These are phyloP conservation scores for Auriscalpium vulgare DNA, from an alignment of 768 basidiomycete species.

Conservation along the genomic window DNA sequence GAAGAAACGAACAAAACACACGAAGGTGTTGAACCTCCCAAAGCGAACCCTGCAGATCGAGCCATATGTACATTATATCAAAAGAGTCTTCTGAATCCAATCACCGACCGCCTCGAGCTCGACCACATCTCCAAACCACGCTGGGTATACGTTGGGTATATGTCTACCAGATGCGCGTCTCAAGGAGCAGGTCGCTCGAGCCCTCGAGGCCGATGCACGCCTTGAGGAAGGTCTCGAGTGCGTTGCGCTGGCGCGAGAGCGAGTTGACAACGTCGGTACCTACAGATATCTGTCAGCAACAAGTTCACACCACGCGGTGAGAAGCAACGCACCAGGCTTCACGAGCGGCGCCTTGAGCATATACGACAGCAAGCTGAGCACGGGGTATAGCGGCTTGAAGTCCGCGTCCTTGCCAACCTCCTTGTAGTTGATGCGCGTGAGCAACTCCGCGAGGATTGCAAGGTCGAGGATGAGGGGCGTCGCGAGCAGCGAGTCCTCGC, in stretches of 20 bases:
- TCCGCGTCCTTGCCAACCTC: conserved; percentile 42
- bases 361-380: conserved; percentile 88
- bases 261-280: conserved; percentile 93
- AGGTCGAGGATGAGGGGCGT: conserved; percentile 95
- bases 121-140: no score
- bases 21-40: not conserved
- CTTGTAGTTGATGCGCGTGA: conserved; percentile 90
- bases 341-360: conserved; percentile 99
- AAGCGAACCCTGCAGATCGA: not conserved
- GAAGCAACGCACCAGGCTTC: conserved; percentile 58
- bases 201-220: conserved; percentile 86
- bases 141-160: no score
- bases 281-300: conserved; percentile 8
- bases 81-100: no score
- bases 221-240: conserved; percentile 89
- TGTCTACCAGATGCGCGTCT: conserved; percentile 75
- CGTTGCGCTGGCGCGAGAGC: conserved; percentile 89
- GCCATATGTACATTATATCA: not conserved
- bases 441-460: conserved; percentile 85
- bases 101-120: no score
- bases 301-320: not conserved
- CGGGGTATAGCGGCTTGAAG: conserved; percentile 81
- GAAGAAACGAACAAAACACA: not conserved
- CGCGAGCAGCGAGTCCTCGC: conserved; percentile 95
- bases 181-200: conserved; percentile 75